Evolutionary conservation across 352 stramenopile genomes (phyloP).

Genomic region (Phytophthora sansomeana): DNA sequence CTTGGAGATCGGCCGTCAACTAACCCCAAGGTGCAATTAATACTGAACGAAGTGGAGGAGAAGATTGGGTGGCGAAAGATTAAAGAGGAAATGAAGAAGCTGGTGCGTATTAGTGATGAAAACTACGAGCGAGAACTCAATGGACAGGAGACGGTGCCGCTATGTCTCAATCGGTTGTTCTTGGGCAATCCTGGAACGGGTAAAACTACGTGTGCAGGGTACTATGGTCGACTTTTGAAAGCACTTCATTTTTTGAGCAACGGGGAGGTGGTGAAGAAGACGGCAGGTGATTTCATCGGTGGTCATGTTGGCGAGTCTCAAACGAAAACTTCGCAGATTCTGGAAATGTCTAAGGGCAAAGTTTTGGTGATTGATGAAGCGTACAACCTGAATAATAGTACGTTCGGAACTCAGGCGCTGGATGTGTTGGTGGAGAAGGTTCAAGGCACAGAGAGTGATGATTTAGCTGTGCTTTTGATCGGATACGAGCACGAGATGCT

Average conservation of each 20-base stretch:
- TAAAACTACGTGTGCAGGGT: constrained; percentile 92
- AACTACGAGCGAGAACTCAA: constrained; percentile 90
- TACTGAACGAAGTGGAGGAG: constrained; percentile 66
- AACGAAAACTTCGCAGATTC: constrained; percentile 85
- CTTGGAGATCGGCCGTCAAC: constrained; percentile 79
- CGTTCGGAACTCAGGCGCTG: constrained; percentile 77
- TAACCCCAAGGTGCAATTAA: constrained; percentile 70
- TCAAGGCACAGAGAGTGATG: constrained; percentile 88
- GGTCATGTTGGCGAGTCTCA: constrained; percentile 86
- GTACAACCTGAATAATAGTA: constrained; percentile 88
- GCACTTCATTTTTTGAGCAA: constrained; percentile 92
- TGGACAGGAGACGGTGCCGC: constrained; percentile 58
- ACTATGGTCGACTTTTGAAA: constrained; percentile 91
- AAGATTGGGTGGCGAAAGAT: constrained; percentile 86
- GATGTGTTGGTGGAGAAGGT: constrained; percentile 94
- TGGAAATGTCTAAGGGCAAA: constrained; percentile 87
- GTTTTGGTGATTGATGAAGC: constrained; percentile 95
- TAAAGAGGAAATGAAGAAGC: constrained; percentile 76
- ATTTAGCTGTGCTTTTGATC: constrained; percentile 93
- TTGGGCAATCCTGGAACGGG: constrained; percentile 92
- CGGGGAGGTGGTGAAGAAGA: constrained; percentile 90
- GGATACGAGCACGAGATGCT: constrained; percentile 93
- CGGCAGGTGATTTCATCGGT: constrained; percentile 89
- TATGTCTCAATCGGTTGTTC: constrained; percentile 90
- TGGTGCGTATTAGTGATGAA: constrained; percentile 79